Evolutionary conservation across 1,139 yeast genomes (phyloP).

Genomic region (Eremothecium gossypii): DNA sequence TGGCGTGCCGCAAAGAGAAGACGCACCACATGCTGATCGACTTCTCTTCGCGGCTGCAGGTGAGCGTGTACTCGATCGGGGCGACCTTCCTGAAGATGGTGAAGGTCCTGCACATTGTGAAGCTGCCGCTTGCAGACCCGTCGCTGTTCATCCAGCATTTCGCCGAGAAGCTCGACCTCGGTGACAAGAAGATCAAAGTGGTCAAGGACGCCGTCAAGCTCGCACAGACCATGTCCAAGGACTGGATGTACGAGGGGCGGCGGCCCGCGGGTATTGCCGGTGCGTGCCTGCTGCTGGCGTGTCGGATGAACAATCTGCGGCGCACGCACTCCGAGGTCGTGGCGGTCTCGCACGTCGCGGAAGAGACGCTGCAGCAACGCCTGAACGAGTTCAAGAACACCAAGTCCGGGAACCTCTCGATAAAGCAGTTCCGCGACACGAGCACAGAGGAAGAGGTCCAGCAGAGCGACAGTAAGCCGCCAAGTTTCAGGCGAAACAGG

Average conservation of each 20-base stretch:
- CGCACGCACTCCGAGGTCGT: conserved; percentile 91
- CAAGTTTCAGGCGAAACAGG: conserved; percentile 58
- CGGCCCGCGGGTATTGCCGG: conserved; percentile 99
- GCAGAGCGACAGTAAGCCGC: conserved; percentile 56
- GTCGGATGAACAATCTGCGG: conserved; percentile 90
- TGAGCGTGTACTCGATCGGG: conserved; percentile 88
- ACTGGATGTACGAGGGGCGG: conserved; percentile 95
- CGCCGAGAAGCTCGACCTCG: conserved; percentile 77
- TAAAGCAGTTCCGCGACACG: conserved; percentile 54
- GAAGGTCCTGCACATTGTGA: conserved; percentile 62
- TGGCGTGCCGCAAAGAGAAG: conserved; percentile 84
- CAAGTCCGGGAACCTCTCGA: conserved; percentile 61
- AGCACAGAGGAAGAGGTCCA: conserved; percentile 18
- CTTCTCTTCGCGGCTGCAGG: conserved; percentile 80
- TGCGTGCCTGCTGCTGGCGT: conserved; percentile 85
- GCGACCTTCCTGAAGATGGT: conserved; percentile 92
- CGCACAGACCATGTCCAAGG: conserved; percentile 85
- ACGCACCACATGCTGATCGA: conserved; percentile 95
- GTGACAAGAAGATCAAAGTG: conserved; percentile 60
- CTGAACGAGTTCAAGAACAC: conserved; percentile 81
- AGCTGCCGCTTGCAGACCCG: conserved; percentile 86
- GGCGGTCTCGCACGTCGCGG: conserved; percentile 92
- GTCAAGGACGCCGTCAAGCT: conserved; percentile 78
- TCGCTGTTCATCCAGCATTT: conserved; percentile 88
- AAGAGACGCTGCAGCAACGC: conserved; percentile 83